Base-by-base conservation (phyloP, 1,284 basidiomycete species). In the Rhodofomes roseus region DNA sequence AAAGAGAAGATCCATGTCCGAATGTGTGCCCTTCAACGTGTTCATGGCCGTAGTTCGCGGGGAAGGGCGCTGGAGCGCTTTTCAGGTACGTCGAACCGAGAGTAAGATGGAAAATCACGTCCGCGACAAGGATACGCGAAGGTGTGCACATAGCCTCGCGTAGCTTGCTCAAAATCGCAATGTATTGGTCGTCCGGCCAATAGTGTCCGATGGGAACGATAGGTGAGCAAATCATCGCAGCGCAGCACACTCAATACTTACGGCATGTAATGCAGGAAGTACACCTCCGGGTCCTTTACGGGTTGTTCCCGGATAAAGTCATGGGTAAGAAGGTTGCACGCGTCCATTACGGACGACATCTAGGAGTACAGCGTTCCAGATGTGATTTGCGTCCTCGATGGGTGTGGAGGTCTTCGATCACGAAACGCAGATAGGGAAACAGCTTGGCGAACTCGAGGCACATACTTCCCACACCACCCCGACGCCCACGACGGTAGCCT, bases 221-320 rank as follows among this genome's bases (percentile, higher is more conserved):
- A 22, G 5, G 39, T 31, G 20, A 39, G 22, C 6, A 7, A 40
- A 18, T 12, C 31, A 40, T 40, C 39, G 20, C 44, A 9, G 12
- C 16, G 22, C 4, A 44, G 4, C 1, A 2, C 6, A 29, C 12
- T 2, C 1, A n/a, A 0, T 9, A 58, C 69, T 62, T 66, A 72
- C 37, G 70, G 54, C 54, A 73, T 66, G 25, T 59, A 60, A 2
- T 71, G 66, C 9, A 75, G 54, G 2, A 71, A 29, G 60, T 69
- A 74, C 11, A 73, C 66, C 16, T 61, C 64, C 0, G 70, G 69
- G 5, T 65, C 58, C 43, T 67, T 62, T 23, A 70, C 61, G 0
- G 74, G 71, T 55, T 74, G 72, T 6, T 69, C 65, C 2, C 37
- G 39, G 63, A 74, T 74, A 60, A 74, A 74, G 54, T 75, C 69